These are phyloP conservation scores for Nannochloropsis oceanica DNA, from an alignment of 108 stramenopile species.

Conservation along the genomic window DNA sequence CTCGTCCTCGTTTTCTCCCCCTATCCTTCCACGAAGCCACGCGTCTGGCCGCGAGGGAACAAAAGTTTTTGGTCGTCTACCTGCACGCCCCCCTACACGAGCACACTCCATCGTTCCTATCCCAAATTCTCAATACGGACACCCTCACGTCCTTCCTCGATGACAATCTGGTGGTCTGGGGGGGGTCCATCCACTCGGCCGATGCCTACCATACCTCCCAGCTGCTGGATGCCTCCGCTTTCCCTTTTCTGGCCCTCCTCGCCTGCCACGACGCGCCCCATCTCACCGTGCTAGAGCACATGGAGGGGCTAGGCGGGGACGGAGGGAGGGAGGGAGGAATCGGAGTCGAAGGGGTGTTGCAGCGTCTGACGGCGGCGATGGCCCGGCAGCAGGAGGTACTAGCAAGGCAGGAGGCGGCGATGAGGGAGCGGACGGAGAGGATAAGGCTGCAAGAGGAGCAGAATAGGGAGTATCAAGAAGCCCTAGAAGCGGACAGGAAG, in stretches of 20 bases:
- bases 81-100: slow-evolving; percentile 38
- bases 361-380: slow-evolving; percentile 30
- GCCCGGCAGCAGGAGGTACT: slow-evolving; percentile 24
- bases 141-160: slow-evolving; percentile 24
- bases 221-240: slow-evolving; percentile 33
- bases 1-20: neutral
- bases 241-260: slow-evolving; percentile 38
- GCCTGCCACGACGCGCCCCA: slow-evolving; percentile 15
- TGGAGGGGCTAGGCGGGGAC: slow-evolving; percentile 12
- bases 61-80: slow-evolving; percentile 34
- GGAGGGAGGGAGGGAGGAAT: too few relatives aligned
- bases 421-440: slow-evolving; percentile 16
- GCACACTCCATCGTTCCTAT: slow-evolving; percentile 25
- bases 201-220: slow-evolving; percentile 31
- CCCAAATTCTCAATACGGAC: neutral
- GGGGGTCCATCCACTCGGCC: slow-evolving; percentile 21
- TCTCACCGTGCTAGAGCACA: slow-evolving; percentile 21
- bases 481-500: slow-evolving; percentile 26
- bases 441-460: slow-evolving; percentile 23
- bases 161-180: slow-evolving; percentile 36
- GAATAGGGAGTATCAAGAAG: slow-evolving; percentile 29
- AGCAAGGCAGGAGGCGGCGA: neutral
- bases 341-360: slow-evolving; percentile 6
- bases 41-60: neutral
- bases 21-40: neutral